Conservation (phyloP, 176 grass and related monocot genomes). For the Oryza meridionalis region DNA sequence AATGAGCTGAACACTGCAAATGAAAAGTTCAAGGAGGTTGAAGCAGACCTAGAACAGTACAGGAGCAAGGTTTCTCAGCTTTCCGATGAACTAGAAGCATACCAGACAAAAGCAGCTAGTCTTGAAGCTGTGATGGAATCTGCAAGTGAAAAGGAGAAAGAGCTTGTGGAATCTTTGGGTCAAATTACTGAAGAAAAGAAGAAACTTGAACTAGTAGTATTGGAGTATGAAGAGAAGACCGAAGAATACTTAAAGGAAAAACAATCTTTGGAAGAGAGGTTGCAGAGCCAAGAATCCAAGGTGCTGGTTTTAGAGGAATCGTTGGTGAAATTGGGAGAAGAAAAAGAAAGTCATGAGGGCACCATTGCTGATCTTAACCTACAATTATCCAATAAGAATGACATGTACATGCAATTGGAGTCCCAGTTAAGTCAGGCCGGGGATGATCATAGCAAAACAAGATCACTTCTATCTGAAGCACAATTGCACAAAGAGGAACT, state of each 20-base stretch:
- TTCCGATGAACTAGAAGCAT: conserved; percentile 53
- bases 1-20: conserved; percentile 45
- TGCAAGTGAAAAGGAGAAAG: conserved; percentile 63
- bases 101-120: conserved; percentile 60
- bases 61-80: conserved; percentile 58
- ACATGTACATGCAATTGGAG: conserved; percentile 55
- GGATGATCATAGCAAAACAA: conserved; percentile 59
- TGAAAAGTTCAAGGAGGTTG: conserved; percentile 52
- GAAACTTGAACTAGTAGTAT: conserved; percentile 55
- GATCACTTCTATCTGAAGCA: conserved; percentile 64
- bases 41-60: conserved; percentile 48
- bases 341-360: conserved; percentile 53
- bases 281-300: conserved; percentile 63
- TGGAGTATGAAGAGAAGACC: conserved; percentile 53
- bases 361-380: conserved; percentile 56
- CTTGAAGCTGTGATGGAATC: conserved; percentile 66
- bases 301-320: conserved; percentile 53
- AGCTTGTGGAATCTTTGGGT: conserved; percentile 58
- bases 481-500: conserved; percentile 73
- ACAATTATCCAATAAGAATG: conserved; percentile 51
- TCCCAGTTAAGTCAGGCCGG: conserved; percentile 51
- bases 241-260: conserved; percentile 59
- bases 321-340: conserved; percentile 59
- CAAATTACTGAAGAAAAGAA: conserved; percentile 71
- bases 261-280: conserved; percentile 57